phyloP scores from a whole-genome alignment of 2,329 filamentous ascomycete species.

The Gyromitra esculenta region DNA sequence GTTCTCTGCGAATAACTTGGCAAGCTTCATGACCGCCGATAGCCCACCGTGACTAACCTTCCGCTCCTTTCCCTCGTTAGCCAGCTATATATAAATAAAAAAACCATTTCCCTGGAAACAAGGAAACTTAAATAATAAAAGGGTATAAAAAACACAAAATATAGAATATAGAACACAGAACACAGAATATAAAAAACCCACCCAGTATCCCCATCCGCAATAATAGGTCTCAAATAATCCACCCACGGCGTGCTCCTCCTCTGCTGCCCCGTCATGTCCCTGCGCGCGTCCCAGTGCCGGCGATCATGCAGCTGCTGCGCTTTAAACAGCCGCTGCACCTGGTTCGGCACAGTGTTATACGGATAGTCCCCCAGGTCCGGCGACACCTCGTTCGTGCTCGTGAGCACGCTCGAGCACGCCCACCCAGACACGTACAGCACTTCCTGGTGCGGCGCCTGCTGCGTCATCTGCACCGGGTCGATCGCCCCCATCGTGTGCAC shows the following conservation, averaged over 20 bases:
- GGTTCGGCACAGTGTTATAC: constrained; percentile 98
- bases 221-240: constrained; percentile 93
- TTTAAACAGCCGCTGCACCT: constrained; percentile 94
- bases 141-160: too few relatives aligned
- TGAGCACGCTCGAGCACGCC: constrained; percentile 94
- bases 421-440: constrained; percentile 96
- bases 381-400: constrained; percentile 94
- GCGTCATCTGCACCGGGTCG: constrained; percentile 99
- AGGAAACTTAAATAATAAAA: too few relatives aligned
- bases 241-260: constrained; percentile 80
- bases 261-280: constrained; percentile 78
- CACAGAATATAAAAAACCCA: constrained; percentile 57
- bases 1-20: constrained; percentile 97
- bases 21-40: constrained; percentile 91
- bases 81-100: too few relatives aligned
- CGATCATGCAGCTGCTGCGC: constrained; percentile 97
- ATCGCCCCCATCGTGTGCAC: constrained; percentile 98
- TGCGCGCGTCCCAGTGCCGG: constrained; percentile 87
- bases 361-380: constrained; percentile 98
- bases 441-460: constrained; percentile 95
- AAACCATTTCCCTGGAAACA: too few relatives aligned
- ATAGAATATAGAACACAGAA: background rate
- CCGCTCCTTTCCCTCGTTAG: background rate
- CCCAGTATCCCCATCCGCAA: constrained; percentile 95
- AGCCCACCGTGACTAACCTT: constrained; percentile 76